phyloP scores from a whole-genome alignment of 2,329 filamentous ascomycete genomes.

The Ophiostoma fasciatum region DNA sequence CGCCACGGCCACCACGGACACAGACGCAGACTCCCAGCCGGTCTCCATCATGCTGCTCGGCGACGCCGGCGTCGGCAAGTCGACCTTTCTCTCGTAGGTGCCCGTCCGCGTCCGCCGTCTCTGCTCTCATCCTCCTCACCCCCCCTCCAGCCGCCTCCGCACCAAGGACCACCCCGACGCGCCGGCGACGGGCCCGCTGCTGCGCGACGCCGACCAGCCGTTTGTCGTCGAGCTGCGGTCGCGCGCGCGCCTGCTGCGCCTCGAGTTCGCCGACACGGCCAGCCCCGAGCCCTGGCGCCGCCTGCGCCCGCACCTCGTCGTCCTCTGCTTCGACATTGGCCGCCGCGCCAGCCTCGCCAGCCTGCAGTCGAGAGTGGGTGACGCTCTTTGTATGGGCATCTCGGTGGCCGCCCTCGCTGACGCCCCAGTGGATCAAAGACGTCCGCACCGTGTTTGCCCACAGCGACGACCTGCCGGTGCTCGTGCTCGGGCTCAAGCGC shows the following conservation, averaged over 20 bases:
- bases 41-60: slow-evolving; percentile 41
- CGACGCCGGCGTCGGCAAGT: slow-evolving; percentile 44
- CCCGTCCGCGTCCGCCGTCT: slow-evolving; percentile 6
- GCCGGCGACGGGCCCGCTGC: slow-evolving; percentile 31
- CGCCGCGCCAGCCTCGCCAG: slow-evolving; percentile 42
- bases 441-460: slow-evolving; percentile 32
- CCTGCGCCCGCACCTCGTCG: slow-evolving; percentile 41
- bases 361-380: slow-evolving; percentile 38
- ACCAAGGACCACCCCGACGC: slow-evolving; percentile 15
- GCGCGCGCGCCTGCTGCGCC: slow-evolving; percentile 30
- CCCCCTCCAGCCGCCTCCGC: slow-evolving; percentile 17
- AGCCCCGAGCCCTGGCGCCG: slow-evolving; percentile 43
- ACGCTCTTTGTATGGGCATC: neutral
- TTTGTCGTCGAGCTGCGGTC: slow-evolving; percentile 41
- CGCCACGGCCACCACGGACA: no score
- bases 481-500: slow-evolving; percentile 45
- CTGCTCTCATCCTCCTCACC: slow-evolving; percentile 1
- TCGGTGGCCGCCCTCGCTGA: neutral
- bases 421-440: slow-evolving; percentile 40
- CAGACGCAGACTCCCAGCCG: no score
- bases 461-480: slow-evolving; percentile 34
- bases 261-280: slow-evolving; percentile 47
- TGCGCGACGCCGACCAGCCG: slow-evolving; percentile 45
- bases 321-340: slow-evolving; percentile 48
- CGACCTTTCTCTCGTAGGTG: slow-evolving; percentile 45